Base-by-base conservation (phyloP, 1,139 yeast genomes). In the Debaryomyces udenii region DNA sequence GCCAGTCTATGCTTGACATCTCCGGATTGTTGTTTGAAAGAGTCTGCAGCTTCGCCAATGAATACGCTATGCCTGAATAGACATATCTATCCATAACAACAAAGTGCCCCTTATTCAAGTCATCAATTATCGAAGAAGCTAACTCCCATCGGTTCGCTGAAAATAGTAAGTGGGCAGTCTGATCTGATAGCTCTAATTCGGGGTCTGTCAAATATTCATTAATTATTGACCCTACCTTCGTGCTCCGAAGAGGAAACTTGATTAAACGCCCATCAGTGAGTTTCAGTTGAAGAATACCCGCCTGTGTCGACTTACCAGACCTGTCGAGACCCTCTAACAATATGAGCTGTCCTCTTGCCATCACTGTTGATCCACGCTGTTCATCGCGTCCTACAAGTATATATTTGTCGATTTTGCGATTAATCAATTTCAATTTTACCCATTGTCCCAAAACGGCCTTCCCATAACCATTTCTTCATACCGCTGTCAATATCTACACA, bases 101-200 rank as follows among this genome's bases (percentile, higher is more conserved):
- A 39, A 74, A 72, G 6, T 60, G 57, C 0, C 96, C 97, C 0
- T 57, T 48, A 1, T 67, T 56, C 29, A 91, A 62, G 13, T 67
- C 58, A 1, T 59, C 45, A 7, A 63, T 55, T 4, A 94, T 79
- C n/a, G 62, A 59, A 1, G 70, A 62, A 4, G 74, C 76, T 26
- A 80, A 58, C 62, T 93, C 99, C 99, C 99, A 94, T 49, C 99
- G 66, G 57, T 94, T 94, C 2, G 99, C 97, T 53, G 91, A 82
- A 61, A 94, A 94, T 29, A 94, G 68, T 31, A 94, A 70, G 62
- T 94, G 99, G 9, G 90, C 83, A 0, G 96, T 73, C 60, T 89
- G 84, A 55, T 86, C 94, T 23, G 81, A 78, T 28, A 89, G 61
- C 9, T 64, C 47, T 45, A 76, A 76, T 0, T 59, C 42, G 20